Conservation (phyloP, 345 rosid genomes). For the Euphorbia peplus region DNA sequence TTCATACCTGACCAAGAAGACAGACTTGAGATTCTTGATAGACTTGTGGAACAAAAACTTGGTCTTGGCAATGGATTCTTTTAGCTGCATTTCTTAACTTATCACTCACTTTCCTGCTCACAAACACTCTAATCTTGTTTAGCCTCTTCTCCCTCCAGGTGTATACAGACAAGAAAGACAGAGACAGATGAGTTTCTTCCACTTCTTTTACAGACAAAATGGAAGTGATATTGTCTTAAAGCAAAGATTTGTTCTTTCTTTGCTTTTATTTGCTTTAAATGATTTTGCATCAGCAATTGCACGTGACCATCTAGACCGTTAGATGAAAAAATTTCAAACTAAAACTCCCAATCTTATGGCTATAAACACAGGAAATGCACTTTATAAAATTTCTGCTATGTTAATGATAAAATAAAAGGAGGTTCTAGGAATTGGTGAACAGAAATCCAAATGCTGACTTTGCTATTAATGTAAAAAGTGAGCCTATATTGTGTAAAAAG, state of each 20-base stretch:
- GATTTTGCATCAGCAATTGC: neutral
- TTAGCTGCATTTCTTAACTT: slow-evolving; percentile 36
- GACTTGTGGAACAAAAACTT: slow-evolving; percentile 50
- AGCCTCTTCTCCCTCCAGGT: slow-evolving; percentile 9
- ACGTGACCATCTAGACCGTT: neutral
- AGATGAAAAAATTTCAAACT: neutral
- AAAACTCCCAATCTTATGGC: neutral
- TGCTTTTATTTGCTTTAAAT: slow-evolving; percentile 12
- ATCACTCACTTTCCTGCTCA: neutral
- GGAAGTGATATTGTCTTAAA: slow-evolving; percentile 18
- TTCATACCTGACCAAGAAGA: slow-evolving; percentile 44
- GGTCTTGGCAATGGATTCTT: slow-evolving; percentile 55
- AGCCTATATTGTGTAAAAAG: slow-evolving; percentile 1
- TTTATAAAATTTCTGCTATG: no score
- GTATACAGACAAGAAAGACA: slow-evolving; percentile 23
- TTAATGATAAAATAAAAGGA: neutral
- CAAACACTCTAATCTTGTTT: neutral
- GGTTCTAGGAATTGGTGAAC: slow-evolving; percentile 6
- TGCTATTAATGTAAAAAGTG: slow-evolving; percentile 2
- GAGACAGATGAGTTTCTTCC: slow-evolving; percentile 20
- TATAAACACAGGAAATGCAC: neutral
- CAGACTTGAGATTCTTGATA: slow-evolving; percentile 46
- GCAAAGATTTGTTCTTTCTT: slow-evolving; percentile 14
- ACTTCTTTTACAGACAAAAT: slow-evolving; percentile 18
- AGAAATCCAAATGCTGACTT: slow-evolving; percentile 22